These are phyloP conservation scores for Boeremia exigua DNA, from an alignment of 2,329 filamentous ascomycete genomes.

Conservation along the genomic window DNA sequence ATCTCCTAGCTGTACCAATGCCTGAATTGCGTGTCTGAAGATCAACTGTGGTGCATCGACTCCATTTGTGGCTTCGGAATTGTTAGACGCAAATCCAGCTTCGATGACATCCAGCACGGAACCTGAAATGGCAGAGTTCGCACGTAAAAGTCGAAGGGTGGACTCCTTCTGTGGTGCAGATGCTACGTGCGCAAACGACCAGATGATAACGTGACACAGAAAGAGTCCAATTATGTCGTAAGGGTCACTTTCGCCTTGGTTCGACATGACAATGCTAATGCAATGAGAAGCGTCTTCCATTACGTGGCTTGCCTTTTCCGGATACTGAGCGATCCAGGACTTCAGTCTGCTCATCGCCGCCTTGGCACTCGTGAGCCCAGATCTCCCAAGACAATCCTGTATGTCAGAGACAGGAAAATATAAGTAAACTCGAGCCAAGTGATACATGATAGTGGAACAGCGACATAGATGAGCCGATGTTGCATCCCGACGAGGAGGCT, in stretches of 20 bases:
- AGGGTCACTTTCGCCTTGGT: background rate
- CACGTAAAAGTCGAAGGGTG: background rate
- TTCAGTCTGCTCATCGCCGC: background rate
- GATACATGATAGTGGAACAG: constrained; percentile 1
- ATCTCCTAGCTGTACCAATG: constrained; percentile 7
- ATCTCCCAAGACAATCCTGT: constrained; percentile 13
- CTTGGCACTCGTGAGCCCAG: constrained; percentile 1
- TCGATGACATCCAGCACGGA: background rate
- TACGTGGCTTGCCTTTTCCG: background rate
- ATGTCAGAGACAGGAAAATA: constrained; percentile 5
- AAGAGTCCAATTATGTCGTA: constrained; percentile 12
- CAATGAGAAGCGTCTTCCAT: constrained; percentile 8
- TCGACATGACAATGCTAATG: constrained; percentile 3
- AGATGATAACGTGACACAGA: constrained; percentile 10
- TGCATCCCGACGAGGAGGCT: background rate
- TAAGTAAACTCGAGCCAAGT: constrained; percentile 2
- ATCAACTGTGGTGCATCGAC: background rate
- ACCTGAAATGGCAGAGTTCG: background rate
- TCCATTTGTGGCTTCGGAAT: background rate
- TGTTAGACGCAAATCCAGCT: background rate
- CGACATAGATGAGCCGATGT: constrained; percentile 1
- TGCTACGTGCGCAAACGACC: constrained; percentile 4
- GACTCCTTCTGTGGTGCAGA: background rate
- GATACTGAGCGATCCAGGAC: background rate
- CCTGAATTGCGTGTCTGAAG: constrained; percentile 13